Conservation (phyloP, 768 basidiomycete species). For the Amanita pseudoporphyria region DNA sequence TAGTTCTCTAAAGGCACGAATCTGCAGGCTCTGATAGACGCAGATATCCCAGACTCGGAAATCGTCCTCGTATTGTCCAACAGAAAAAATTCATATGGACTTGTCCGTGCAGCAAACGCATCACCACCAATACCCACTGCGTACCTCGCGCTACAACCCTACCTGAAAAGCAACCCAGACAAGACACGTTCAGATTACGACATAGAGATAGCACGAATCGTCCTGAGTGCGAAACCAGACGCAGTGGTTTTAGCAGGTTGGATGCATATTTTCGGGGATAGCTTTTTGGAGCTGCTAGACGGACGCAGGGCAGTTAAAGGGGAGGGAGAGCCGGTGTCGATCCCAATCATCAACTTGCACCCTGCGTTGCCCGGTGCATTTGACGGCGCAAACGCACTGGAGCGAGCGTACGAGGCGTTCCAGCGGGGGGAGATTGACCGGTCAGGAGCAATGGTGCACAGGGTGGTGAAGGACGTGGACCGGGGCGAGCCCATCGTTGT, state of each 20-base stretch:
- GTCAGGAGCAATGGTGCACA: constrained; percentile 90
- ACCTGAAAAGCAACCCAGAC: constrained; percentile 60
- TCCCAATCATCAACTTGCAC: constrained; percentile 93
- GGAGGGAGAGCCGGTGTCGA: constrained; percentile 22
- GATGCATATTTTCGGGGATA: constrained; percentile 92
- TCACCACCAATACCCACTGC: constrained; percentile 73
- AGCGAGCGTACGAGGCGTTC: constrained; percentile 84
- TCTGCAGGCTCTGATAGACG: constrained; percentile 92
- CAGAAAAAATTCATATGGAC: constrained; percentile 82
- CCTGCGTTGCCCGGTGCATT: constrained; percentile 96
- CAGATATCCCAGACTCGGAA: constrained; percentile 58
- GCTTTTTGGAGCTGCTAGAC: constrained; percentile 63
- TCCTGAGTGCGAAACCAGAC: constrained; percentile 60
- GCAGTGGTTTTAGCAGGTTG: constrained; percentile 93
- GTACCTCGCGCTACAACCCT: constrained; percentile 80
- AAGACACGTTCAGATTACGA: constrained; percentile 83
- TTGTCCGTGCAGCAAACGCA: constrained; percentile 66
- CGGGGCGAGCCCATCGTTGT: constrained; percentile 83
- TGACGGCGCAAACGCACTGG: constrained; percentile 88
- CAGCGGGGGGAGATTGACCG: constrained; percentile 67
- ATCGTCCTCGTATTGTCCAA: constrained; percentile 87
- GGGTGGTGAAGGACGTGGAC: constrained; percentile 90
- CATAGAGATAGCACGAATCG: constrained; percentile 61
- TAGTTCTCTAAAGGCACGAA: constrained; percentile 62
- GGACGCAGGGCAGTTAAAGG: constrained; percentile 27